Evolutionary conservation across 345 rosid genomes (phyloP), one percentile per base, ranked within the genome.

Genomic region (Corymbia maculata): DNA sequence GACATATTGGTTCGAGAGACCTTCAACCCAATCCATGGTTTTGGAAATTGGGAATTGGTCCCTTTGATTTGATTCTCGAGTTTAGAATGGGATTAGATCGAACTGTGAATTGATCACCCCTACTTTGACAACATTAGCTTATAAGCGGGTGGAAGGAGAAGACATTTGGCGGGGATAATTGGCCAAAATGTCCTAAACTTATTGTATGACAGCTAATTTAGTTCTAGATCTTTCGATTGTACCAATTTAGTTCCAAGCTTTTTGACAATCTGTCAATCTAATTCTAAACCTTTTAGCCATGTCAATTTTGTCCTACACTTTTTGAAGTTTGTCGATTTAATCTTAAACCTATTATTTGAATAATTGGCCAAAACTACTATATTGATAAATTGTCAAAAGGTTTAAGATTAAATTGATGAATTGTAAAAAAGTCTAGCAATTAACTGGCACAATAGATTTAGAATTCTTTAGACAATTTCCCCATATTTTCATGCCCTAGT

Each of bases 161-260:
- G 6, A 28, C 24, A 5, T 0, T 22, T 55, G 21, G 8, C 24
- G 2, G 28, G 11, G 61, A 55, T 55, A 1, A 22, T 55, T 55
- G 5, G 22, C 28, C 28, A 55, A 9, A 22, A 36, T 36, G 42
- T 36, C 42, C 42, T 36, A 36, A 36, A 36, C 42, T 36, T 36
- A 36, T 36, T 4, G 42, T 36, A 36, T 36, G 42, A 4, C 42
- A 36, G 42, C 42, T 36, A 55, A 55, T 55, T 55, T 5, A 55
- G 1, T 55, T 55, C 8, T 55, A 55, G 22, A 1, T 8, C 4
- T 55, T 55, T 55, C 21, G 9, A 55, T 22, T 55, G 9, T 55
- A 2, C 0, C 5, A 55, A 55, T 22, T 55, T 2, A 55, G 1
- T 0, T 0, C 0, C 9, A 22, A 55, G 9, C 0, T 0, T 55